Conservation (phyloP, 805 yeast genomes). For the Limtongia smithiae region DNA sequence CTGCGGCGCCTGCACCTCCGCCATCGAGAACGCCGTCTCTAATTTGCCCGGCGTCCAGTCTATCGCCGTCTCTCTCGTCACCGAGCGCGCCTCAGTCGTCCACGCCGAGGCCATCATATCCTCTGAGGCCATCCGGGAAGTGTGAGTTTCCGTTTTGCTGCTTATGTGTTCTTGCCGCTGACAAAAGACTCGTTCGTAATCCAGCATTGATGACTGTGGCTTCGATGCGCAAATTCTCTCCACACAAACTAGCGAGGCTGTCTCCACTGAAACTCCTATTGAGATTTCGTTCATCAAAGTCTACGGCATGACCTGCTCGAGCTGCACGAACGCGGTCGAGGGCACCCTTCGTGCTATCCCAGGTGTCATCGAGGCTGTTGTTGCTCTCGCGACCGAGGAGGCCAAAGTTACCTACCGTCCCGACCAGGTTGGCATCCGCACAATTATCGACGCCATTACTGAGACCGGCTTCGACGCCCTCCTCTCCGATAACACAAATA, state of each 20-base stretch:
- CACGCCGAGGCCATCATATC: constrained; percentile 43
- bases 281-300: constrained; percentile 33
- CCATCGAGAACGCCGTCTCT: constrained; percentile 57
- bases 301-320: constrained; percentile 60
- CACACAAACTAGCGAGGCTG: constrained; percentile 10
- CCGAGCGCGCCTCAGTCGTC: constrained; percentile 63
- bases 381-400: constrained; percentile 52
- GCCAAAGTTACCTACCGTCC: constrained; percentile 55
- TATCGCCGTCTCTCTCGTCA: constrained; percentile 66
- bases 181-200: background rate
- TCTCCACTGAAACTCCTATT: constrained; percentile 8
- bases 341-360: constrained; percentile 42
- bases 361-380: constrained; percentile 51
- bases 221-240: constrained; percentile 50
- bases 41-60: constrained; percentile 48
- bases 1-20: constrained; percentile 76
- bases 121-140: constrained; percentile 43
- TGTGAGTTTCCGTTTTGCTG: constrained; percentile 16
- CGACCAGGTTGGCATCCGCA: constrained; percentile 56
- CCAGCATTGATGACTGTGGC: constrained; percentile 69
- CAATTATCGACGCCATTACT: constrained; percentile 51
- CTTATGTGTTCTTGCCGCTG: no score
- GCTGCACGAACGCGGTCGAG: constrained; percentile 52
- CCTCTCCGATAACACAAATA: constrained; percentile 45
- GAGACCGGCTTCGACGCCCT: constrained; percentile 54